Evolutionary conservation across 768 basidiomycete genomes (phyloP).

Genomic region (Mycena amicta): DNA sequence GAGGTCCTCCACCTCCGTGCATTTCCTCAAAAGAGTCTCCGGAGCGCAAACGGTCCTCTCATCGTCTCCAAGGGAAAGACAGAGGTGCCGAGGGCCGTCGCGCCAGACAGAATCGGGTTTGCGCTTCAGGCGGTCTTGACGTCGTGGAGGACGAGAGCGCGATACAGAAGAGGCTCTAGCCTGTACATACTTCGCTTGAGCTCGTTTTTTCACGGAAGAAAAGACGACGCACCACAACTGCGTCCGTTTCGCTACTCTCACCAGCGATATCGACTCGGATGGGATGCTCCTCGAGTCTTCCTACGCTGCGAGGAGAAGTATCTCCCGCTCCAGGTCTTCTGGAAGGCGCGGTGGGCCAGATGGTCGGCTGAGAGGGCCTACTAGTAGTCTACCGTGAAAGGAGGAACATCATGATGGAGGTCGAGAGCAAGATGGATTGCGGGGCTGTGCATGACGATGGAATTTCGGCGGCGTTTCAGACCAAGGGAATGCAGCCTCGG

Average conservation of each 20-base stretch:
- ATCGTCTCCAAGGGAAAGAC: neutral
- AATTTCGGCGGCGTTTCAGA: too few relatives aligned
- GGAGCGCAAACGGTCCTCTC: neutral
- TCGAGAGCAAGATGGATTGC: too few relatives aligned
- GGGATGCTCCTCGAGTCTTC: neutral
- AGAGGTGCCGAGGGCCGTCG: neutral
- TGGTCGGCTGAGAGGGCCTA: too few relatives aligned
- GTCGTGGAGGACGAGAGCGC: neutral
- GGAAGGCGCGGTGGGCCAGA: neutral
- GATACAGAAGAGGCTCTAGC: neutral
- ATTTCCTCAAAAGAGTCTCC: neutral
- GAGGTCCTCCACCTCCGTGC: neutral
- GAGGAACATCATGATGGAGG: too few relatives aligned
- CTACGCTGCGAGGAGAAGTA: neutral
- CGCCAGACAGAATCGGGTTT: neutral
- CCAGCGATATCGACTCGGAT: too few relatives aligned
- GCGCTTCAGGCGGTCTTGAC: neutral
- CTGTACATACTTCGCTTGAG: too few relatives aligned
- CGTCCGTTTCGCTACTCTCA: neutral
- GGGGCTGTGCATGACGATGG: too few relatives aligned
- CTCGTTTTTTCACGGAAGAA: too few relatives aligned
- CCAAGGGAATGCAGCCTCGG: too few relatives aligned
- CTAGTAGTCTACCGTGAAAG: too few relatives aligned
- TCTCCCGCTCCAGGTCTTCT: neutral
- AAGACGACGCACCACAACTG: neutral